Evolutionary conservation across 2,329 filamentous ascomycete genomes (phyloP), one percentile per base, ranked within the genome.

Genomic region (Xylaria sp.): DNA sequence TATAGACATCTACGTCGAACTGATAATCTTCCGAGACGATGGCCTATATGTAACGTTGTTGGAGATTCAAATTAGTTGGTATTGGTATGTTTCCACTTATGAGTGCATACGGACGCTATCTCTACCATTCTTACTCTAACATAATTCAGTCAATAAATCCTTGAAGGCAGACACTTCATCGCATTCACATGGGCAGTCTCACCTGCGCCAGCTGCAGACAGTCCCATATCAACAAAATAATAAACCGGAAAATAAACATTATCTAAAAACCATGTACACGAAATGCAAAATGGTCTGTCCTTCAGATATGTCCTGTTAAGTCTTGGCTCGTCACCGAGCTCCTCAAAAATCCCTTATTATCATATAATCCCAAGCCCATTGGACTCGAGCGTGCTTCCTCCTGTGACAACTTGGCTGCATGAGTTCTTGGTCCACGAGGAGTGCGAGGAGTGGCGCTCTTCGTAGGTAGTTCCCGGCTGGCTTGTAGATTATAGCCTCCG

Each of bases 331-430:
- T 23, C 42, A 63, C 57, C 18, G 73, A 71, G 37, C 60, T 71
- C 68, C 71, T 77, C 54, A 75, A 48, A 53, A 77, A 75, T 40
- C 73, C 73, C 54, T 75, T 69, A 12, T 71, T 66, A 54, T 75
- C 76, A 27, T 77, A 78, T 51, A 77, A 54, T n/a, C 69, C 63
- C 60, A 71, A 53, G 48, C 71, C 74, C 55, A 75, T 66, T 6
- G 71, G 51, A 50, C 71, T 74, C 47, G 37, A 42, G 12, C 69
- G 60, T 51, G 63, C 70, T 23, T 51, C 60, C 29, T 61, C 42
- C 35, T 71, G 66, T 61, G 59, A 70, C 61, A 73, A 66, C 57
- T 70, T 70, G 29, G 65, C 25, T 23, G 69, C 70, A 18, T 66
- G 70, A 35, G 72, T 73, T 58, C 67, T 44, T 23, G 68, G 57